Conservation (phyloP, 495 filamentous ascomycete species). For the Massariosphaeria phaeospora region DNA sequence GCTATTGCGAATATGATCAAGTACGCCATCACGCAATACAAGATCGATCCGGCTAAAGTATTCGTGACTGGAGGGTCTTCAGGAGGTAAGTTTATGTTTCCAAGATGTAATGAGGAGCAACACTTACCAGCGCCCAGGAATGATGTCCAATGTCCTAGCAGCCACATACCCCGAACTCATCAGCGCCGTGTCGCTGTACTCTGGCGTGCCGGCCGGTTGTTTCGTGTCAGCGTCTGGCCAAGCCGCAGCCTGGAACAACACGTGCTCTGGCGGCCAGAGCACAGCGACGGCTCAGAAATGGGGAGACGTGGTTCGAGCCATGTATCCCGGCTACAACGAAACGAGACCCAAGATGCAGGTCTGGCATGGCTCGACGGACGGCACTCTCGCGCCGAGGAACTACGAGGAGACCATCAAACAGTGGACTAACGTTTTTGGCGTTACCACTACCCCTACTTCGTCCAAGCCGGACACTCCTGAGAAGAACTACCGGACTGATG, state of each 20-base stretch:
- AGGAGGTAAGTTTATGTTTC: constrained; percentile 37
- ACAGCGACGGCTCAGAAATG: constrained; percentile 48
- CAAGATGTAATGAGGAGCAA: neutral
- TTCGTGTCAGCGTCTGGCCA: constrained; percentile 43
- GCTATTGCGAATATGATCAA: constrained; percentile 57
- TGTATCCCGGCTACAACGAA: constrained; percentile 54
- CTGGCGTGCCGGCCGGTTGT: constrained; percentile 59
- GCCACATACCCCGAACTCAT: constrained; percentile 59
- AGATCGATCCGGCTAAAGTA: constrained; percentile 45
- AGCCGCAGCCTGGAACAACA: constrained; percentile 51
- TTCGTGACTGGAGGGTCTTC: constrained; percentile 53
- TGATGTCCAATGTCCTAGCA: constrained; percentile 50
- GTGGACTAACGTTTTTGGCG: constrained; percentile 55
- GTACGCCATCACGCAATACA: constrained; percentile 49
- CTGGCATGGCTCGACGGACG: constrained; percentile 50
- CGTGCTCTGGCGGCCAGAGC: constrained; percentile 49
- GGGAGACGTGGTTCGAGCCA: constrained; percentile 48
- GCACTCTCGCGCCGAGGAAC: constrained; percentile 47
- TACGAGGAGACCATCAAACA: constrained; percentile 55
- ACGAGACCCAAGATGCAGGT: constrained; percentile 53
- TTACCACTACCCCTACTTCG: constrained; percentile 14
- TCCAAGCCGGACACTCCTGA: constrained; percentile 30
- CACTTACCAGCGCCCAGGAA: constrained; percentile 1
- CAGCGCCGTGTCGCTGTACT: constrained; percentile 53
- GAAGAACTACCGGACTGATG: constrained; percentile 46